Evolutionary conservation across 495 filamentous ascomycete genomes (phyloP), one percentile per base, ranked within the genome.

Genomic region (Darksidea phi): DNA sequence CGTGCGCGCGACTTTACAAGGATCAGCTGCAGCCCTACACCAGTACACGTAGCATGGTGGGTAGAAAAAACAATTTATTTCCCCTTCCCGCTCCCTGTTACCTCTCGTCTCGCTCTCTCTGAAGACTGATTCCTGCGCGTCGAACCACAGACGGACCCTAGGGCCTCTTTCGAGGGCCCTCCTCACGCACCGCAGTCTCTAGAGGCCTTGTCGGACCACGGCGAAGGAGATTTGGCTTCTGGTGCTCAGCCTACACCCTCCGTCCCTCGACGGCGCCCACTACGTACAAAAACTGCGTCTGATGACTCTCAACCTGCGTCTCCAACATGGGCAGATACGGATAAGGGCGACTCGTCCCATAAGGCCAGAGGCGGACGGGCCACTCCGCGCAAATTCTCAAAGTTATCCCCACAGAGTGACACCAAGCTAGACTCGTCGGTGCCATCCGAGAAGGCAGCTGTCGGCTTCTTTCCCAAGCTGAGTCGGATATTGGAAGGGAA

Each of bases 391-490:
- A 61, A 62, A 53, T 13, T 49, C 23, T 54, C 54, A 21, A 45
- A 41, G 23, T 26, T 6, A 6, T 25, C 25, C 48, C 58, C 58
- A 41, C 52, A 25, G 15, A 38, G 34, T 23, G 50, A 17, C 20
- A 55, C 59, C 5, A 54, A 54, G 24, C 26, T 50, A 28, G 48
- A 54, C 8, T n/a, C 43, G 23, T 15, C 12, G 10, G 28, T 6
- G 57, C 43, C 25, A 38, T 13, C 54, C 28, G 53, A 56, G 18
- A 54, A 58, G 47, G 61, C 58, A 34, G 57, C 43, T 6, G 36
- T 38, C n/a, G 60, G 56, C 10, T 72, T 68, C 57, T 63, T 73
- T 20, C 69, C 73, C 24, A 69, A 63, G 32, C 67, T 75, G n/a
- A 61, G 56, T 46, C 64, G 65, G 37, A 73, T 75, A 61, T 57